Percentiles rank a stretch among this genome's conserved stretches.
These are phyloP conservation scores for Chlorella variabilis DNA, from an alignment of 163 green algal genomes.

Conservation along the genomic window DNA sequence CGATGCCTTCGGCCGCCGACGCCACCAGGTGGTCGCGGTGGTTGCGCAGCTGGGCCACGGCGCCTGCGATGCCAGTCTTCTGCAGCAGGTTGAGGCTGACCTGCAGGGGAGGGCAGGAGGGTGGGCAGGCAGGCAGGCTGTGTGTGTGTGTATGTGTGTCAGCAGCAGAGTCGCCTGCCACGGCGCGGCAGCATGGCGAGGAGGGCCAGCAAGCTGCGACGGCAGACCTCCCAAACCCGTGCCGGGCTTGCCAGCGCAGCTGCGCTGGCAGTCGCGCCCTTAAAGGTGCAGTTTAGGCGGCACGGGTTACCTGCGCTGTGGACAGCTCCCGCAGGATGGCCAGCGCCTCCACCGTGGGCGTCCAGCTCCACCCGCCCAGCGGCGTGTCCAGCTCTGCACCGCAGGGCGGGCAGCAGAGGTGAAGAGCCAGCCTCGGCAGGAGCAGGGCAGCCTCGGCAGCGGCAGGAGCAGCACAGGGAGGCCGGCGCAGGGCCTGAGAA, in stretches of 20 bases:
- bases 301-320: constrained; percentile 1
- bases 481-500: no score
- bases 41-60: constrained; percentile 53
- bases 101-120: constrained; percentile 10
- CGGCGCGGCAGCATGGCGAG: no score
- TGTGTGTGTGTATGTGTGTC: background rate
- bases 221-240: background rate
- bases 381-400: constrained; percentile 4
- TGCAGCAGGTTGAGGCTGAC: constrained; percentile 52
- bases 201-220: no score
- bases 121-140: background rate
- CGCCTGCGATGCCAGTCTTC: constrained; percentile 38
- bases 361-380: constrained; percentile 24
- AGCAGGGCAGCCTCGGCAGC: background rate
- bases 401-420: background rate
- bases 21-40: constrained; percentile 28
- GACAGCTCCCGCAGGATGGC: constrained; percentile 35
- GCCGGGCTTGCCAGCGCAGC: background rate
- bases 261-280: background rate
- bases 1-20: background rate
- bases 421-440: background rate
- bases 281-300: no score
- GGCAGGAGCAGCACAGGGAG: no score
- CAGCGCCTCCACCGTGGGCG: constrained; percentile 37
- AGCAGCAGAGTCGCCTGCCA: background rate